These are phyloP conservation scores for Carpinus viminea DNA, from an alignment of 306 rosid genomes.

Conservation along the genomic window DNA sequence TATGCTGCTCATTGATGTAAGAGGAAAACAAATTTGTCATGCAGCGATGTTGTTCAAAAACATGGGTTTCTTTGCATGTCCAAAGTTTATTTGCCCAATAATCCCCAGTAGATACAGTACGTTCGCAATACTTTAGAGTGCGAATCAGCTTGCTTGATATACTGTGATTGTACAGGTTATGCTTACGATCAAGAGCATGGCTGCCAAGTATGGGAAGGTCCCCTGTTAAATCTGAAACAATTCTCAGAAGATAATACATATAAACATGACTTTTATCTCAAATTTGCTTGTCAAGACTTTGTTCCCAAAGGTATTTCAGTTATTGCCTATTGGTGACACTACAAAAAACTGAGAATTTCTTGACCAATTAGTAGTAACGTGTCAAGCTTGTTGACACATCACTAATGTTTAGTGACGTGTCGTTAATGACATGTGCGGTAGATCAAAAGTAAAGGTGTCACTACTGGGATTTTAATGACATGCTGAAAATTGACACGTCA, in stretches of 20 bases:
- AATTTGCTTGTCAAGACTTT: slow-evolving; percentile 6
- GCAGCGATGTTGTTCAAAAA: background rate
- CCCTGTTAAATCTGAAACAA: background rate
- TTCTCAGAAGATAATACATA: too few relatives aligned
- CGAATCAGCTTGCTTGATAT: background rate
- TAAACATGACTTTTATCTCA: slow-evolving; percentile 18
- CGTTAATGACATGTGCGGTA: too few relatives aligned
- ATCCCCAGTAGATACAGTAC: background rate
- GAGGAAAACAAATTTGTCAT: background rate
- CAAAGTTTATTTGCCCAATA: background rate
- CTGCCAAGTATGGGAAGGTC: slow-evolving; percentile 17
- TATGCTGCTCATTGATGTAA: background rate
- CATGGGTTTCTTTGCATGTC: background rate
- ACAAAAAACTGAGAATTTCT: too few relatives aligned
- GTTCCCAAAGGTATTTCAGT: background rate
- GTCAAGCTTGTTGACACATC: too few relatives aligned
- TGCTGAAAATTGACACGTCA: too few relatives aligned
- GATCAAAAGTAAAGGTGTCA: too few relatives aligned
- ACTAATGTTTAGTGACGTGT: too few relatives aligned
- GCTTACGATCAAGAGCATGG: background rate
- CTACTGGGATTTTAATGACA: too few relatives aligned
- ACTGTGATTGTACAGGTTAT: slow-evolving; percentile 20
- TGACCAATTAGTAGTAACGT: too few relatives aligned
- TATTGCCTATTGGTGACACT: too few relatives aligned
- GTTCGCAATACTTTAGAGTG: background rate